A percentile compares a stretch with the other conserved stretches of the same genome.
Conservation (phyloP, 2,329 filamentous ascomycete genomes). For the Pestalotiopsis sp. region DNA sequence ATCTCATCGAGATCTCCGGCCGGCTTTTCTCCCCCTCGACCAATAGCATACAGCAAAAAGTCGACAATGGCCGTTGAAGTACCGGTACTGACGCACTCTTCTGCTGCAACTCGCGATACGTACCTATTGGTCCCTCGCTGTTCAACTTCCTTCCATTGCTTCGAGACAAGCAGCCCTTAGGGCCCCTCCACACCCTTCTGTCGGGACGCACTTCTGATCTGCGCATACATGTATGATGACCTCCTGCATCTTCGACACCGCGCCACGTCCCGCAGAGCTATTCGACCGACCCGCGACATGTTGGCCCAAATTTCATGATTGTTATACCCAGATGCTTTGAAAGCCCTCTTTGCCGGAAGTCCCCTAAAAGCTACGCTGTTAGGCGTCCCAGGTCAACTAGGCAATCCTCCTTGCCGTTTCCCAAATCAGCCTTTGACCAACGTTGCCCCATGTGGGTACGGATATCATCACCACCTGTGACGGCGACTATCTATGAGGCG, state of each 20-base stretch:
- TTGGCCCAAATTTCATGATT: background rate
- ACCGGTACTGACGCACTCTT: conserved; percentile 9
- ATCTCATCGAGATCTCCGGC: conserved; percentile 9
- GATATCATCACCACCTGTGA: background rate
- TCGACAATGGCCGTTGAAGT: conserved; percentile 10
- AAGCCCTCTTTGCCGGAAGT: background rate
- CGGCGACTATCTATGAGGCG: background rate
- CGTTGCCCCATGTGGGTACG: conserved; percentile 2
- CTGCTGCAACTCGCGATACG: background rate
- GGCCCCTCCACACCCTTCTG: conserved; percentile 9
- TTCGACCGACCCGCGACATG: too few species aligned
- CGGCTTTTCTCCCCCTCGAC: background rate
- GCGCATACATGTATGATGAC: conserved; percentile 15
- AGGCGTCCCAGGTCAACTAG: conserved; percentile 5
- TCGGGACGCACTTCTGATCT: conserved; percentile 10
- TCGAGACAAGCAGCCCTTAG: background rate
- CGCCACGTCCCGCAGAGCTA: conserved; percentile 1
- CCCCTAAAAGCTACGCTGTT: conserved; percentile 6
- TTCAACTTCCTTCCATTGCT: background rate
- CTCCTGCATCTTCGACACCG: conserved; percentile 13
- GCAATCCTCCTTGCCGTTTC: background rate
- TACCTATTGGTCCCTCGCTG: background rate
- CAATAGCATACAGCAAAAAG: background rate
- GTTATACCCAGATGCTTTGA: background rate
- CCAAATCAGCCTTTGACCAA: background rate